A percentile compares a stretch with the other conserved stretches of the same genome.
phyloP scores from a whole-genome alignment of 495 filamentous ascomycete species.

The Diplogelasinospora grovesii region DNA sequence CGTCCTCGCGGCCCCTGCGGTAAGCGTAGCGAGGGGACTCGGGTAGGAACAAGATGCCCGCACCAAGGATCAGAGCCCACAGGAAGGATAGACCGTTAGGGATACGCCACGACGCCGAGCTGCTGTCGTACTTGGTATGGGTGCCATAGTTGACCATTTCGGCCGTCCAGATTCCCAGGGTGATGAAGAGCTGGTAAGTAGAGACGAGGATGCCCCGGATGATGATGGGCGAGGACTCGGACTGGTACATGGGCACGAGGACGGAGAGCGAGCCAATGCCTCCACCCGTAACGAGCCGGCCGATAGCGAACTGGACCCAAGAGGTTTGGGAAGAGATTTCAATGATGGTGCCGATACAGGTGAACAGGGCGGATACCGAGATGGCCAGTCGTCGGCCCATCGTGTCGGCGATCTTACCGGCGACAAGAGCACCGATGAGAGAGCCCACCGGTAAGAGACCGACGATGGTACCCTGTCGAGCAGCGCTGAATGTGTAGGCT shows the following conservation, averaged over 20 bases:
- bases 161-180: slow-evolving; percentile 76
- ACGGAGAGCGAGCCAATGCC: slow-evolving; percentile 68
- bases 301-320: slow-evolving; percentile 50
- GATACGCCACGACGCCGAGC: slow-evolving; percentile 66
- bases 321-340: slow-evolving; percentile 48
- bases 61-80: slow-evolving; percentile 66
- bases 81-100: slow-evolving; percentile 74
- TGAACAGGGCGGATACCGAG: slow-evolving; percentile 53
- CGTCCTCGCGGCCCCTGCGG: slow-evolving; percentile 55
- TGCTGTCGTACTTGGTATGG: slow-evolving; percentile 31
- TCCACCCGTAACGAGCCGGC: slow-evolving; percentile 55
- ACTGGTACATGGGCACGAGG: slow-evolving; percentile 67
- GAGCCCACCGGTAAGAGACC: slow-evolving; percentile 60
- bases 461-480: slow-evolving; percentile 48
- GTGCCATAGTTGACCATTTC: slow-evolving; percentile 80
- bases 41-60: slow-evolving; percentile 63
- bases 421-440: slow-evolving; percentile 59
- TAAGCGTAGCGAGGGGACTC: slow-evolving; percentile 68
- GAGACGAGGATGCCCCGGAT: slow-evolving; percentile 63
- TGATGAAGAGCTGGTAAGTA: slow-evolving; percentile 82
- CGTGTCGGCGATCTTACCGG: slow-evolving; percentile 49
- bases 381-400: slow-evolving; percentile 43
- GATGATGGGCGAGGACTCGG: slow-evolving; percentile 58
- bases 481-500: slow-evolving; percentile 36
- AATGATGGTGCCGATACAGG: slow-evolving; percentile 62